A percentile compares a stretch with the other conserved stretches of the same genome.
phyloP scores from a whole-genome alignment of 345 rosid species.

The Sisymbrium altissimum region DNA sequence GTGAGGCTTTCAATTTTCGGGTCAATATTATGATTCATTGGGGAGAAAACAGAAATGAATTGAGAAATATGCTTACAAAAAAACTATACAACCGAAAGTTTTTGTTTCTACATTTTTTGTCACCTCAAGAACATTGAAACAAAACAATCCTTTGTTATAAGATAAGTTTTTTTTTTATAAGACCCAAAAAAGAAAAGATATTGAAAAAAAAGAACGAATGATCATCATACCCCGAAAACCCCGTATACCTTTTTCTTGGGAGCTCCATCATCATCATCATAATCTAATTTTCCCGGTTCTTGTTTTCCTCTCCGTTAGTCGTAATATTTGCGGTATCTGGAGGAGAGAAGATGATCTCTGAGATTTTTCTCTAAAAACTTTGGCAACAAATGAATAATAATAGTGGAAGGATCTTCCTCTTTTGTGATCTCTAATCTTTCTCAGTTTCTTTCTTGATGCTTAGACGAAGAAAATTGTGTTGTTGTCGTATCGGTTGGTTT shows the following conservation, averaged over 20 bases:
- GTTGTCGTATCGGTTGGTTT: conserved; percentile 30
- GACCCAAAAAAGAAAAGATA: not conserved
- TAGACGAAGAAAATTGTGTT: conserved; percentile 38
- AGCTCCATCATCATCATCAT: conserved; percentile 17
- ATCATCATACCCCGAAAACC: conserved; percentile 28
- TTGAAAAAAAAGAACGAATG: conserved; percentile 13
- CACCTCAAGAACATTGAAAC: conserved; percentile 22
- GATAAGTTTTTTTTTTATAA: not conserved
- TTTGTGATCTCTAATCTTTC: not conserved
- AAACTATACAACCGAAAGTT: conserved; percentile 31
- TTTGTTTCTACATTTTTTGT: conserved; percentile 28
- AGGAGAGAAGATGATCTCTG: conserved; percentile 34
- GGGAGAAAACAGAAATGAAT: not conserved
- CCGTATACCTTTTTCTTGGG: conserved; percentile 15
- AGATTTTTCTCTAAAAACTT: conserved; percentile 16
- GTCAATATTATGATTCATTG: not conserved
- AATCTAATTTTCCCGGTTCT: not conserved
- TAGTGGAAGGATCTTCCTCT: not conserved
- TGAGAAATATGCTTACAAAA: conserved; percentile 26
- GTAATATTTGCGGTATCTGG: conserved; percentile 26
- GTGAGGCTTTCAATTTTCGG: not conserved
- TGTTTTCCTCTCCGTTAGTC: not conserved
- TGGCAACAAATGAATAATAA: conserved; percentile 32
- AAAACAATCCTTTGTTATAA: conserved; percentile 13
- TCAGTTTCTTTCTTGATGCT: conserved; percentile 51